Evolutionary conservation across 1,139 yeast genomes (phyloP), one percentile per base, ranked within the genome.

Genomic region (Taphrina wiesneri): DNA sequence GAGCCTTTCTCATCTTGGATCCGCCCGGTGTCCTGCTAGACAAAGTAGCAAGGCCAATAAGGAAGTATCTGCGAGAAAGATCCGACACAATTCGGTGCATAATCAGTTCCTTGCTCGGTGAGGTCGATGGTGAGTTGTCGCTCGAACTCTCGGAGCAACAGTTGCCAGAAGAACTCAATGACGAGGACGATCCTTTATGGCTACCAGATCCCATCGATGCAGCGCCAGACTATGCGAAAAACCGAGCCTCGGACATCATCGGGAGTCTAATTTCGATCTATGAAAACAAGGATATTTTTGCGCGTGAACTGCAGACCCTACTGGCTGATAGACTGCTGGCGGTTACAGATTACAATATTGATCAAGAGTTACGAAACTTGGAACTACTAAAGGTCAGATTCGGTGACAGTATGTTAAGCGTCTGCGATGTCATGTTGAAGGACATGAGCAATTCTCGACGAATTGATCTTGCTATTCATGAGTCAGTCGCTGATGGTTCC

Each of bases 161-260:
- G 13, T 49, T 25, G 0, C 56, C 60, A 4, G 63, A 54, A 32
- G 68, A 64, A 26, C 67, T 65, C 13, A 83, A 81, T 64, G 84
- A 81, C 66, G 51, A 75, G 76, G 41, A 70, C 32, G 85, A 82
- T 69, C 75, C 86, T 2, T 79, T 82, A 34, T 92, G 98, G 98
- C 77, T 77, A 6, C 98, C 98, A 0, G 97, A 90, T 72, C 97
- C 97, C 0, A 82, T 88, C n/a, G 97, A 89, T 76, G 96, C 96
- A 0, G 82, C 95, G 7, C 89, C 96, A 0, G 97, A 91, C 74
- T 90, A 90, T 75, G 82, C 84, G 65, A 85, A 84, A 70, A 84
- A 83, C n/a, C 72, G 72, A 21, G 62, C 71, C 3, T 36, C 62
- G 13, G 96, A 90, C 73, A 82, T 87, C 3, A 84, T 90, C 25